A percentile compares a stretch with the other conserved stretches of the same genome.
These are phyloP conservation scores for Talaromyces liani DNA, from an alignment of 495 filamentous ascomycete species.

Conservation along the genomic window DNA sequence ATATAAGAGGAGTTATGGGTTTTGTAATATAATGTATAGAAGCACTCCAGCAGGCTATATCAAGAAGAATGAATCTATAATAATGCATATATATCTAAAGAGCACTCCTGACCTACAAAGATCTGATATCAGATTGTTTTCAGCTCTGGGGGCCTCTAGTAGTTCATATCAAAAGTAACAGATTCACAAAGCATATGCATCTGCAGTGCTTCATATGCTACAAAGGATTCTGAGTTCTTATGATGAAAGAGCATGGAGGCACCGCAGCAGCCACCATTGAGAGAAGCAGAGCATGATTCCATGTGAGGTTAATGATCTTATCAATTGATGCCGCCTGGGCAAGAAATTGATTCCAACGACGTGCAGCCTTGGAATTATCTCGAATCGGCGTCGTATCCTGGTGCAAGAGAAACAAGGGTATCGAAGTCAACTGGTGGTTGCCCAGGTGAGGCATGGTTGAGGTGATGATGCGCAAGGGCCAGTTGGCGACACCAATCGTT, in stretches of 20 bases:
- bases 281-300: too few relatives aligned
- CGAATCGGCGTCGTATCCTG: neutral
- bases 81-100: neutral
- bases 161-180: neutral
- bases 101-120: neutral
- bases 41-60: neutral
- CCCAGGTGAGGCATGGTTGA: neutral
- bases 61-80: neutral
- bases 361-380: constrained; percentile 57
- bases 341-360: constrained; percentile 65
- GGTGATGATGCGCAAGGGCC: neutral
- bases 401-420: too few relatives aligned
- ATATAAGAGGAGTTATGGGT: neutral
- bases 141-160: neutral
- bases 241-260: neutral
- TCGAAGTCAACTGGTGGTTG: too few relatives aligned
- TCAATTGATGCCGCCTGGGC: too few relatives aligned
- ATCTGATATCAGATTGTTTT: neutral
- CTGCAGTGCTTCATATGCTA: neutral
- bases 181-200: neutral
- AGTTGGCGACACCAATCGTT: too few relatives aligned
- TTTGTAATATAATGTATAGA: neutral
- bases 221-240: neutral
- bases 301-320: too few relatives aligned
- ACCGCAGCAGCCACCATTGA: neutral